Evolutionary conservation across 805 yeast genomes (phyloP).

Genomic region (Metschnikowia noctiluminum): DNA sequence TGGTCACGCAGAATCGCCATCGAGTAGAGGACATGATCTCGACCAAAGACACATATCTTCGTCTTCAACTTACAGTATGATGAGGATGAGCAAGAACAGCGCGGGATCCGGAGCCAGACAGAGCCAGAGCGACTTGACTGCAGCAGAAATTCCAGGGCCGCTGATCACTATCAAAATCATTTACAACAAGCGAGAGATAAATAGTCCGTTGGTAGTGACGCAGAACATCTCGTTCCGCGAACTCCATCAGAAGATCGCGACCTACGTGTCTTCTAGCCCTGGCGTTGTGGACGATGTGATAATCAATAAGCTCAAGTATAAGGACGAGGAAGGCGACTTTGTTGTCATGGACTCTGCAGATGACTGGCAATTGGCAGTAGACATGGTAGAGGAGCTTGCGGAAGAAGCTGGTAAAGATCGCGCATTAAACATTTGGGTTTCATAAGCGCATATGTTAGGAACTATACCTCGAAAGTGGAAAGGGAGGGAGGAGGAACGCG

Average conservation of each 20-base stretch:
- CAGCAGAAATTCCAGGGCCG: slow-evolving; percentile 10
- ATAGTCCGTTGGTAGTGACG: slow-evolving; percentile 27
- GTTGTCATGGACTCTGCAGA: slow-evolving; percentile 83
- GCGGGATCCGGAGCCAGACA: slow-evolving; percentile 14
- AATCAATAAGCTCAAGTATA: slow-evolving; percentile 62
- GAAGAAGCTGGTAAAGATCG: slow-evolving; percentile 19
- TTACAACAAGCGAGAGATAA: slow-evolving; percentile 31
- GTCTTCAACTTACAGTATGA: slow-evolving; percentile 42
- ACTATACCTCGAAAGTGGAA: no score
- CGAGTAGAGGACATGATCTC: slow-evolving; percentile 18
- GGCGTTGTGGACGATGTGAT: slow-evolving; percentile 54
- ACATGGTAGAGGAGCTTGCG: slow-evolving; percentile 41
- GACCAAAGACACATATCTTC: slow-evolving; percentile 41
- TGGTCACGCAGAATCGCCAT: slow-evolving; percentile 3
- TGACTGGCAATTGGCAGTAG: slow-evolving; percentile 84
- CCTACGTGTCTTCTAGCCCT: slow-evolving; percentile 43
- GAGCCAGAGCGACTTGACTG: slow-evolving; percentile 8
- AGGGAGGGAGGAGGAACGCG: not conserved
- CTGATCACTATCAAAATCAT: slow-evolving; percentile 26
- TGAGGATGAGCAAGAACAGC: slow-evolving; percentile 29
- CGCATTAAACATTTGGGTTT: slow-evolving; percentile 41
- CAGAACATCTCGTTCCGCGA: slow-evolving; percentile 39
- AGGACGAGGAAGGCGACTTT: slow-evolving; percentile 94
- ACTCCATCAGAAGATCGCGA: slow-evolving; percentile 63
- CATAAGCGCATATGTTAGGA: slow-evolving; percentile 15